Evolutionary conservation across 768 basidiomycete genomes (phyloP).

Genomic region (Kondoa malvinella): DNA sequence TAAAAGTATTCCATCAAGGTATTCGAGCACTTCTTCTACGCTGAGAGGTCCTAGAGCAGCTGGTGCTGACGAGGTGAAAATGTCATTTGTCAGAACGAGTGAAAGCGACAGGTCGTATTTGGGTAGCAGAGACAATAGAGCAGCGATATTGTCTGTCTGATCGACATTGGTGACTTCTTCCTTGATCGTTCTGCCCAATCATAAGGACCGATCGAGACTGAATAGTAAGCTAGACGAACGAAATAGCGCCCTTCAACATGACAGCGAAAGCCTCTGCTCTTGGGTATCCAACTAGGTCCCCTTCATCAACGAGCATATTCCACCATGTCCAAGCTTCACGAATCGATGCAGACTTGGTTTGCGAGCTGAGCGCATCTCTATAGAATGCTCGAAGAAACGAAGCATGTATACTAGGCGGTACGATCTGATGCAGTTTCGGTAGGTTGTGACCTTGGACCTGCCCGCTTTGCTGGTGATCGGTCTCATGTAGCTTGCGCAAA

Average conservation of each 20-base stretch:
- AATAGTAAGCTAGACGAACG: conserved; percentile 34
- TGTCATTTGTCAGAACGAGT: conserved; percentile 14
- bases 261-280: conserved; percentile 46
- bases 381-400: conserved; percentile 25
- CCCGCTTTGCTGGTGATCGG: not conserved
- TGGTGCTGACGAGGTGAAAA: conserved; percentile 20
- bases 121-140: conserved; percentile 15
- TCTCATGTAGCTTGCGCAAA: conserved; percentile 36
- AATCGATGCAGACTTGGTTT: conserved; percentile 12
- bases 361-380: conserved; percentile 13
- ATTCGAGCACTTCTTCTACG: conserved; percentile 16
- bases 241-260: conserved; percentile 46
- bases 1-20: conserved; percentile 1
- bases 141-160: conserved; percentile 14
- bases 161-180: conserved; percentile 9
- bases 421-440: conserved; percentile 11
- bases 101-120: conserved; percentile 13
- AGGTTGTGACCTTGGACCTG: no score
- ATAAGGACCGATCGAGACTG: not conserved
- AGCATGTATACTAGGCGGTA: conserved; percentile 22
- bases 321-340: conserved; percentile 35
- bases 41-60: conserved; percentile 22
- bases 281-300: conserved; percentile 49
- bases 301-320: conserved; percentile 43
- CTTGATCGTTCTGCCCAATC: not conserved